Evolutionary conservation across 140 eudicot species (phyloP).

Genomic region (Cichorium intybus): DNA sequence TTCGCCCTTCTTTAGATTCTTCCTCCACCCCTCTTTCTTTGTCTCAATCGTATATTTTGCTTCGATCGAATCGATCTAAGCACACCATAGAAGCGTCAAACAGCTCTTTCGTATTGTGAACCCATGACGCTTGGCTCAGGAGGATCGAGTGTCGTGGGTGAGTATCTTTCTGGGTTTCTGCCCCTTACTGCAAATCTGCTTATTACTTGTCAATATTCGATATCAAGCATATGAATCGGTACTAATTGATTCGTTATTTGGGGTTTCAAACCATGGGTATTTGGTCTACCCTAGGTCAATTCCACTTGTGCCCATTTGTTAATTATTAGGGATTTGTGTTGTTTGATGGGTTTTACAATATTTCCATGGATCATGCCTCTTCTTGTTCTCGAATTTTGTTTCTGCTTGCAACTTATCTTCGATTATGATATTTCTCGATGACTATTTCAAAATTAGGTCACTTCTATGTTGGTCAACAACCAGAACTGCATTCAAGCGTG

Average conservation of each 20-base stretch:
- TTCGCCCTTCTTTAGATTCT: slow-evolving; percentile 24
- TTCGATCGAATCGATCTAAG: slow-evolving; percentile 45
- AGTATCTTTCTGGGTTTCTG: slow-evolving; percentile 7
- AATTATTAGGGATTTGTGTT: slow-evolving; percentile 3
- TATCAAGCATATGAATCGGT: slow-evolving; percentile 4
- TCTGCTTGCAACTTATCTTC: neutral
- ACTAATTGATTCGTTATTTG: neutral
- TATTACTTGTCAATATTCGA: neutral
- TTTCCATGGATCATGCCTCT: neutral
- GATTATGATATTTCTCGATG: too few species aligned
- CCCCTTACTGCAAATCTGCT: slow-evolving; percentile 12
- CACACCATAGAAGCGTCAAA: neutral
- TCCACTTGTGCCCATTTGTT: neutral
- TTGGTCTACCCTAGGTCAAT: slow-evolving; percentile 12
- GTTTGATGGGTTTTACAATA: slow-evolving; percentile 1
- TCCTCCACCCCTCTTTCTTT: slow-evolving; percentile 15
- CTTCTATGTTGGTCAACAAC: too few species aligned
- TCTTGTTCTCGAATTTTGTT: neutral
- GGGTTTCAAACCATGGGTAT: neutral
- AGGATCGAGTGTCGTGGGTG: slow-evolving; percentile 86
- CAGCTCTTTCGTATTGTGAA: neutral
- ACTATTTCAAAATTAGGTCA: neutral
- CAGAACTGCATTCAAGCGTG: too few species aligned
- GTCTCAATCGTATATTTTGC: neutral
- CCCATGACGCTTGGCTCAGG: slow-evolving; percentile 89